Base-by-base conservation (phyloP, 2,329 filamentous ascomycete species). In the Colletotrichum simmondsii region DNA sequence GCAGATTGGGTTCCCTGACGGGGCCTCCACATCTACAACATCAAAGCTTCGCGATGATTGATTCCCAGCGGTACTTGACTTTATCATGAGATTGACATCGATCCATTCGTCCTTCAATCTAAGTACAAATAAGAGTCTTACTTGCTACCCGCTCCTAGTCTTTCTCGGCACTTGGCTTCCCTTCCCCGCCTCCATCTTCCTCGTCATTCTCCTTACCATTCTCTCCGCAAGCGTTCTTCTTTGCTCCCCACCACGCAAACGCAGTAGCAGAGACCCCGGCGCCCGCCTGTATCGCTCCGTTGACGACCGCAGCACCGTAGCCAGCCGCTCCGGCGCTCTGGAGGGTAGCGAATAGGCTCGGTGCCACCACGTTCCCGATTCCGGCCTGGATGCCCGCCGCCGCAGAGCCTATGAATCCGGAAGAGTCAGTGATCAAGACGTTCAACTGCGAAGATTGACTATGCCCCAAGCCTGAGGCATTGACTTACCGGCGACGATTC, bases 301-400 rank as follows among this genome's bases (percentile, higher is more conserved):
- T 42, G 16, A 65, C 42, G 12, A 57, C 24, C 6, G 12, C 35
- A 6, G 19, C 35, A 4, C 52, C 63, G 32, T 42, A 42, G 2
- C 61, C 61, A 5, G 14, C 49, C 61, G 22, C 30, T 0, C 49
- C 49, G 32, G 61, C 61, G 22, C 61, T 64, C 3, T 26, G 22
- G 3, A 64, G 10, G 24, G 30, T 64, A 26, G 61, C 30, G 1
- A 64, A 56, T 7, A 28, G 2, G 11, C 61, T 42, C 4, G 14
- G 49, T 22, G 61, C 49, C n/a, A 42, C 61, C 2, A 64, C 61
- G 16, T 64, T 64, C 24, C 61, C 61, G 22, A 64, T 64, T 4
- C 30, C 16, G 22, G 61, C 22, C 1, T 64, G 61, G 22, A 11
- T 16, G 5, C 14, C 30, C 7, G 61, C 61, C 10, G 61, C 61